Base-by-base conservation (phyloP, 139 green algal species). In the Volvox reticuliferus region DNA sequence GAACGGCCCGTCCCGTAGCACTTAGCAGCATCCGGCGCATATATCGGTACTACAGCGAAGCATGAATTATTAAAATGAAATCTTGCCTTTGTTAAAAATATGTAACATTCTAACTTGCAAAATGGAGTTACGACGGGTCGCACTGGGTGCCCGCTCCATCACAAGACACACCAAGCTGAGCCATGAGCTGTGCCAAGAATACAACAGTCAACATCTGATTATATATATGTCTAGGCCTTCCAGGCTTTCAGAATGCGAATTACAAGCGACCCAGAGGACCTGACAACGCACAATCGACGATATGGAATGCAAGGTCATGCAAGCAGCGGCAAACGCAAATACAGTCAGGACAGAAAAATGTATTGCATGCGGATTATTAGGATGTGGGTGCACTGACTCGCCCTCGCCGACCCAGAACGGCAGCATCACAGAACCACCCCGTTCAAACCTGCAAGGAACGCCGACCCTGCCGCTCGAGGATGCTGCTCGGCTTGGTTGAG, bases 401-500 rank as follows among this genome's bases (percentile, higher is more conserved):
- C 32, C 62, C n/a, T 87, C 62, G 61, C 19, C 62, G 81, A 87
- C 81, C 82, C 65, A 88, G 55, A 79, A 79, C 82, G 28, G 35
- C 83, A 80, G 67, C 83, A 69, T 81, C 36, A 79, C 16, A 35
- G 82, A 21, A 71, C 67, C 36, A 37, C 78, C 78, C 78, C 78
- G 36, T 35, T 82, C 86, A 36, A 67, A 90, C 86, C 86, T 90
- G 71, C 86, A 90, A 83, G 86, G 73, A 82, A 90, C 71, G 73
- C 73, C 86, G 21, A 77, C 86, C 86, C 73, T 90, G 86, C 86
- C 44, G 86, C 86, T 28, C 86, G 86, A 90, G 86, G 86, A 90
- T 90, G 73, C n/a, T 84, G 86, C 86, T 90, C 86, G 73, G 86
- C 86, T 83, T 90, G 86, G 73, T 90, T 75, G 86, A 83, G 44